These are phyloP conservation scores for Penicillium sumatraense DNA, from an alignment of 2,329 filamentous ascomycete genomes.

Conservation along the genomic window DNA sequence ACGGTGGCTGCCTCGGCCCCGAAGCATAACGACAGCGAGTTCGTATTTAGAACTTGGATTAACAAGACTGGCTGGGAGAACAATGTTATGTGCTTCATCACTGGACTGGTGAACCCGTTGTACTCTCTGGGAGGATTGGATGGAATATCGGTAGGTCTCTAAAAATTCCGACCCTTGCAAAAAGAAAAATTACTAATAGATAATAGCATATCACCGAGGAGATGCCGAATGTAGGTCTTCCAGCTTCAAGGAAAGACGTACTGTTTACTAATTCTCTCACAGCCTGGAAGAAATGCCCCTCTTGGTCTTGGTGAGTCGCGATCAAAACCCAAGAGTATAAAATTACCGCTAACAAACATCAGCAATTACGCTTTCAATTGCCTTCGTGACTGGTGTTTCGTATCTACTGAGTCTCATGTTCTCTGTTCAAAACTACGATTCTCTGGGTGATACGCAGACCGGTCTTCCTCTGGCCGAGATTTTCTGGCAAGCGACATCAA, in stretches of 20 bases:
- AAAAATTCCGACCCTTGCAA: not conserved
- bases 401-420: conserved; percentile 60
- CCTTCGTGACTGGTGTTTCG: conserved; percentile 55
- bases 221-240: conserved; percentile 55
- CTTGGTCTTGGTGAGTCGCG: conserved; percentile 32
- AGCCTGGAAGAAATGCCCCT: conserved; percentile 38
- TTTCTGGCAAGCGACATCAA: conserved; percentile 62
- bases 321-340: conserved; percentile 9
- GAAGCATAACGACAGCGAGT: conserved; percentile 50
- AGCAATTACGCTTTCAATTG: conserved; percentile 54
- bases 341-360: not conserved
- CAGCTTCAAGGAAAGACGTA: not conserved
- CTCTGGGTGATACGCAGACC: conserved; percentile 41
- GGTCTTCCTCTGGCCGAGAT: conserved; percentile 69
- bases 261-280: not conserved
- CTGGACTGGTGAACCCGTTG: conserved; percentile 54
- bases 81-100: conserved; percentile 56
- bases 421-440: conserved; percentile 53
- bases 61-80: conserved; percentile 60
- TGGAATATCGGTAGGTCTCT: conserved; percentile 42
- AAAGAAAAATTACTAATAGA: not conserved
- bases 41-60: conserved; percentile 58
- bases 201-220: conserved; percentile 56
- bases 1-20: conserved; percentile 54
- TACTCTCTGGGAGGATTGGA: conserved; percentile 56